These are phyloP conservation scores for Pachyrhizus erosus DNA, from an alignment of 306 rosid species.

Conservation along the genomic window DNA sequence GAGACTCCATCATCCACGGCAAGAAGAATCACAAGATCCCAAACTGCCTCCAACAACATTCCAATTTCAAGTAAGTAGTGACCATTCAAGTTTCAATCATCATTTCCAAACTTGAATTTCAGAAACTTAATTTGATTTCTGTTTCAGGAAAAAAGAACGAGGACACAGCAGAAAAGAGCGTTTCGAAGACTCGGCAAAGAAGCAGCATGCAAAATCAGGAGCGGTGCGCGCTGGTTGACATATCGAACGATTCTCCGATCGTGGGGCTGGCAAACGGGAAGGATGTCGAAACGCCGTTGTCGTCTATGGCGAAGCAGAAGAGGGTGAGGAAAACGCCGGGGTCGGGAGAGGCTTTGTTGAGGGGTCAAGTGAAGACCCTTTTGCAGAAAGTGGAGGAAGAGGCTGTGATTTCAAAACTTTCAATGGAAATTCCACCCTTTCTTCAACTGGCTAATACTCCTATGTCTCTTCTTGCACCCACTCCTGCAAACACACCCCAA, in stretches of 20 bases:
- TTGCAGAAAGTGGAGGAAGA: constrained; percentile 94
- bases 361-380: constrained; percentile 94
- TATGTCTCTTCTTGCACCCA: constrained; percentile 72
- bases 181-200: constrained; percentile 55
- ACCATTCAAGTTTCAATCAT: background rate
- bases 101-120: background rate
- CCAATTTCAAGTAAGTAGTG: constrained; percentile 68
- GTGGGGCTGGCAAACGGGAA: constrained; percentile 77
- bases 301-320: constrained; percentile 50
- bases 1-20: constrained; percentile 84
- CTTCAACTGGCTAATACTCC: constrained; percentile 63
- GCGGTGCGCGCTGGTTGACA: constrained; percentile 70
- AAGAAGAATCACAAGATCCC: constrained; percentile 71
- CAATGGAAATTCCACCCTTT: constrained; percentile 60
- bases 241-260: constrained; percentile 93
- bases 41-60: constrained; percentile 40
- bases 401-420: constrained; percentile 74
- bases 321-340: constrained; percentile 79
- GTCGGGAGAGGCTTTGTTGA: constrained; percentile 86
- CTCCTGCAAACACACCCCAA: constrained; percentile 91
- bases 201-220: constrained; percentile 57
- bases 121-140: background rate
- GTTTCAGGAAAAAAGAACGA: constrained; percentile 54
- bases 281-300: constrained; percentile 62
- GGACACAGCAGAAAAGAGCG: constrained; percentile 61